Evolutionary conservation across 176 grass and related monocot species (phyloP).

Genomic region (Zea luxurians): DNA sequence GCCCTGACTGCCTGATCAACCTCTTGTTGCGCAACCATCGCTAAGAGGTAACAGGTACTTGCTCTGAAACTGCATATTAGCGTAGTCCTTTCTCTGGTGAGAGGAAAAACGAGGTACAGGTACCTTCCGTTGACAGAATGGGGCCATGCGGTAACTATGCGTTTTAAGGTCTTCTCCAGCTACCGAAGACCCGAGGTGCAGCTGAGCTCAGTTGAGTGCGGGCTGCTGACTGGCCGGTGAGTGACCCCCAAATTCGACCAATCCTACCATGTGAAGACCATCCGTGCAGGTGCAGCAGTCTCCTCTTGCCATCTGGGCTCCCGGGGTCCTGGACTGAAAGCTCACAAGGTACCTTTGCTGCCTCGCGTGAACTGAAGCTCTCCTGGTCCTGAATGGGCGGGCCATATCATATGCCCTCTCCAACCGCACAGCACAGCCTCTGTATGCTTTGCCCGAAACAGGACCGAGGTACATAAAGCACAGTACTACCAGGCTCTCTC

Average conservation of each 20-base stretch:
- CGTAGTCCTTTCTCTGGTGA: not conserved
- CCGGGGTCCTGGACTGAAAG: not conserved
- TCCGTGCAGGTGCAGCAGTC: constrained; percentile 7
- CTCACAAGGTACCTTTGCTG: not conserved
- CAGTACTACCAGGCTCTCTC: not conserved
- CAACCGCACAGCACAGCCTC: constrained; percentile 4
- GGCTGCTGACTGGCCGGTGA: not conserved
- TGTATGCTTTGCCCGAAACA: constrained; percentile 19
- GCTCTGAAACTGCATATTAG: not conserved
- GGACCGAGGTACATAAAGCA: not conserved
- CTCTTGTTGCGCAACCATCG: constrained; percentile 7
- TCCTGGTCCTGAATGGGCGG: not conserved
- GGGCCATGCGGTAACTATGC: not conserved
- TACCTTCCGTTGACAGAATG: not conserved
- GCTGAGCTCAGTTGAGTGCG: not conserved
- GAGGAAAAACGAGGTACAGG: not conserved
- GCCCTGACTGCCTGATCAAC: not conserved
- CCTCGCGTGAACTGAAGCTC: not conserved
- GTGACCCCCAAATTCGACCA: constrained; percentile 5
- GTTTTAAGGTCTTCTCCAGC: not conserved
- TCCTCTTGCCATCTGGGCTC: not conserved
- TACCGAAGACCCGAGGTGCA: too few relatives aligned
- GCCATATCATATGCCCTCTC: not conserved
- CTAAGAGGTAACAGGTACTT: not conserved
- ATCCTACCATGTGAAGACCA: not conserved